phyloP scores from a whole-genome alignment of 2,329 filamentous ascomycete species.

The Aspergillus nomiae region DNA sequence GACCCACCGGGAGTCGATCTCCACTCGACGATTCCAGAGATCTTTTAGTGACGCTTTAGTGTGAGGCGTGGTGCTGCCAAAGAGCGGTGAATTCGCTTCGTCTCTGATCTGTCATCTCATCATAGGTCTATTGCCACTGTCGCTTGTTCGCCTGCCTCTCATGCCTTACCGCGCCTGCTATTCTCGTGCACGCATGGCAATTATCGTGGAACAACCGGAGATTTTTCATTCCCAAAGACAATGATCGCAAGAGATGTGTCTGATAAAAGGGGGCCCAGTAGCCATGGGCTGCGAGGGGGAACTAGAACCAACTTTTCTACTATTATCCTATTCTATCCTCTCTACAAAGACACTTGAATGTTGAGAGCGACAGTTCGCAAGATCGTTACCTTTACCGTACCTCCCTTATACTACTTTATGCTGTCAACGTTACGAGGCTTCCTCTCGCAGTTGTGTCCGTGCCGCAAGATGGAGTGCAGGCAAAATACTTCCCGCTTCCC shows the following conservation, averaged over 20 bases:
- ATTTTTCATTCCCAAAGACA: constrained; percentile 3
- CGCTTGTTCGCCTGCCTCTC: constrained; percentile 2
- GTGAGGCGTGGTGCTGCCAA: constrained; percentile 5
- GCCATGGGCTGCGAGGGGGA: neutral
- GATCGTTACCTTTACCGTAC: neutral
- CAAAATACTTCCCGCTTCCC: constrained; percentile 18
- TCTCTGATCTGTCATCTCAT: constrained; percentile 11
- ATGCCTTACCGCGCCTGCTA: neutral
- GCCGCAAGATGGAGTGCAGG: constrained; percentile 20
- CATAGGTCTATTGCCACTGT: constrained; percentile 7
- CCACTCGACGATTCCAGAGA: neutral
- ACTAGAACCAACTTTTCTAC: neutral
- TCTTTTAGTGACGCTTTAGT: neutral
- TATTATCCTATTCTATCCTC: neutral
- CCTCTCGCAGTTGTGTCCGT: constrained; percentile 14
- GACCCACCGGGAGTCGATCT: neutral
- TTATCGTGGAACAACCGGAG: constrained; percentile 9
- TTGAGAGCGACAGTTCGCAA: neutral
- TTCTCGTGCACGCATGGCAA: neutral
- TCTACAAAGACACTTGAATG: neutral
- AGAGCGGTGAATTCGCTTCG: constrained; percentile 12
- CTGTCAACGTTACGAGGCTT: constrained; percentile 12
- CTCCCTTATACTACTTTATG: constrained; percentile 8
- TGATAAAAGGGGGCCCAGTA: constrained; percentile 7
- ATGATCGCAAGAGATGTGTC: neutral